phyloP scores from a whole-genome alignment of 768 basidiomycete genomes.

The Boletus sp. region DNA sequence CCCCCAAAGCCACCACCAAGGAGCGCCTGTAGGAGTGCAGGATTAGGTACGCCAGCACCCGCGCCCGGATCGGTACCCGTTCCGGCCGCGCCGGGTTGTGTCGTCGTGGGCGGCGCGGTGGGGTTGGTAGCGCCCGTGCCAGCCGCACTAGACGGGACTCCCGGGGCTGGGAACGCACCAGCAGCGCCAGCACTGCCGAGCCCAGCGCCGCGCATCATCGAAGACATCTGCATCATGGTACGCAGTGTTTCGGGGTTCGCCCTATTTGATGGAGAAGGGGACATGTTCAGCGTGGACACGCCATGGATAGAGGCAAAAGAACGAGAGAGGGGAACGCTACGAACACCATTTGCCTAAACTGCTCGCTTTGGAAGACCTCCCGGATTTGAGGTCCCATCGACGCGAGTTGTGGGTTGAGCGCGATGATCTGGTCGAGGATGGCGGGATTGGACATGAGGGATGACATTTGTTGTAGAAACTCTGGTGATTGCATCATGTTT shows the following conservation, averaged over 20 bases:
- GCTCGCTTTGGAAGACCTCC: slow-evolving; percentile 70
- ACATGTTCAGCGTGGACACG: not conserved
- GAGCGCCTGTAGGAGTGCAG: slow-evolving; percentile 39
- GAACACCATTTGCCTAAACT: slow-evolving; percentile 74
- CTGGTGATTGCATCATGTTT: slow-evolving; percentile 78
- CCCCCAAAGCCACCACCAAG: slow-evolving; percentile 5
- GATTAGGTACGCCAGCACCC: slow-evolving; percentile 33
- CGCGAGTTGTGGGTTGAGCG: slow-evolving; percentile 73
- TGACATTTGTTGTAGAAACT: slow-evolving; percentile 87
- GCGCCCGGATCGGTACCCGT: slow-evolving; percentile 17
- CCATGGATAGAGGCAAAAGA: not conserved
- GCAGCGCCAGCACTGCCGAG: slow-evolving; percentile 40
- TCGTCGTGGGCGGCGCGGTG: slow-evolving; percentile 14
- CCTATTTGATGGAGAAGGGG: slow-evolving; percentile 30
- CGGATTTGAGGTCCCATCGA: slow-evolving; percentile 79
- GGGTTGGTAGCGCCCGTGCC: slow-evolving; percentile 22
- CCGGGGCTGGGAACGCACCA: slow-evolving; percentile 57
- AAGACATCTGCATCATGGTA: slow-evolving; percentile 72
- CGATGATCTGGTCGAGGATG: slow-evolving; percentile 84
- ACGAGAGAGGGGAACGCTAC: slow-evolving; percentile 18
- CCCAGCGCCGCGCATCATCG: slow-evolving; percentile 20
- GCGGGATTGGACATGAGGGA: slow-evolving; percentile 82
- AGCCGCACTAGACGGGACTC: slow-evolving; percentile 39
- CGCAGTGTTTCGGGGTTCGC: slow-evolving; percentile 77
- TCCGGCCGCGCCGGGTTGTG: slow-evolving; percentile 20